Conservation (phyloP, 2,329 filamentous ascomycete genomes). For the Monosporascus sp. region DNA sequence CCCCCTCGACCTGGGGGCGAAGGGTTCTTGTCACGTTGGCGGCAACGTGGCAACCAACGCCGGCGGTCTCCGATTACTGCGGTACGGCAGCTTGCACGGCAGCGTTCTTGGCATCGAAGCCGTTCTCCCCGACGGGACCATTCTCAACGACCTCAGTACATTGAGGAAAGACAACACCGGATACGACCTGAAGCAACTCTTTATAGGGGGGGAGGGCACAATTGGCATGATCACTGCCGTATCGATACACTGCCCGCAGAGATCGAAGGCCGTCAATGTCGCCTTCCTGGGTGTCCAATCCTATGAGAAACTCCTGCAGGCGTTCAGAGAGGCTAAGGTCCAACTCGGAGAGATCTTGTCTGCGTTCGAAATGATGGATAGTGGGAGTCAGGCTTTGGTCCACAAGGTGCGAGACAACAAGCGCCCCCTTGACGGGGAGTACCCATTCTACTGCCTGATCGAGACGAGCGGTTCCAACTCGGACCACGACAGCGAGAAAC, state of each 20-base stretch:
- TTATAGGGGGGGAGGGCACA: slow-evolving; percentile 93
- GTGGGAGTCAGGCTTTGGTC: slow-evolving; percentile 72
- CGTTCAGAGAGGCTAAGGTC: slow-evolving; percentile 82
- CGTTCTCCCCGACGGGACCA: slow-evolving; percentile 86
- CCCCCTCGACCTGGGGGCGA: slow-evolving; percentile 93
- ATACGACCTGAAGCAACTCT: slow-evolving; percentile 72
- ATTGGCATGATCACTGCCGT: slow-evolving; percentile 90
- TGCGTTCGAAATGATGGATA: slow-evolving; percentile 97
- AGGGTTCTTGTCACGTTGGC: slow-evolving; percentile 93
- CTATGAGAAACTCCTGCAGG: slow-evolving; percentile 80
- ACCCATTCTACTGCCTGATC: slow-evolving; percentile 94
- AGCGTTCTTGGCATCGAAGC: slow-evolving; percentile 89
- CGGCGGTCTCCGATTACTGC: slow-evolving; percentile 79
- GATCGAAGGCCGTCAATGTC: slow-evolving; percentile 85
- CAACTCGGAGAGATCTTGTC: slow-evolving; percentile 94
- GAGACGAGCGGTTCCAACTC: slow-evolving; percentile 94
- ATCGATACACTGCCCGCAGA: slow-evolving; percentile 82
- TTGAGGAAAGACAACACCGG: slow-evolving; percentile 98
- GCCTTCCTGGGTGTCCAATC: slow-evolving; percentile 89
- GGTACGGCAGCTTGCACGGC: slow-evolving; percentile 92
- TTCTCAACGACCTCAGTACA: slow-evolving; percentile 81
- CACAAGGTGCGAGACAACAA: slow-evolving; percentile 69
- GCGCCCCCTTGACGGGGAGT: slow-evolving; percentile 72
- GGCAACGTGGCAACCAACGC: slow-evolving; percentile 96
- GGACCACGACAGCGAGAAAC: slow-evolving; percentile 89